Conservation (phyloP, 306 rosid species). For the Glycyrrhiza uralensis region DNA sequence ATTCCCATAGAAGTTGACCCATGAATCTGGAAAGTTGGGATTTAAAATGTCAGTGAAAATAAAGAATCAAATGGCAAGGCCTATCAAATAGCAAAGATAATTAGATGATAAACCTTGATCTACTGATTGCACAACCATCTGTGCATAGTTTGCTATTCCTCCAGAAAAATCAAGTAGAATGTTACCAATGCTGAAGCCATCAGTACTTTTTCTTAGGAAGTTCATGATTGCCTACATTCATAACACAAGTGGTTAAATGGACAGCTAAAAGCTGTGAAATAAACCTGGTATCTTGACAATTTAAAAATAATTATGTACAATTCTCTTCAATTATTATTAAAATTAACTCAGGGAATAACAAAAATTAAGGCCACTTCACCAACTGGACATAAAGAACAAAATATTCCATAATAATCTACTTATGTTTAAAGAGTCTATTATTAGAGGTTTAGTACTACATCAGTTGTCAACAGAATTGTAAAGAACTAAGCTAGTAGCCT, state of each 20-base stretch:
- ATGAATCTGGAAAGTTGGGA: conserved; percentile 61
- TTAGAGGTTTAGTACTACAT: not conserved
- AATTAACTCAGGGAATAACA: not conserved
- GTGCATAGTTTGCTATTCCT: conserved; percentile 62
- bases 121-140: conserved; percentile 82
- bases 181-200: conserved; percentile 88
- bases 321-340: not conserved
- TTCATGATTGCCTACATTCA: conserved; percentile 40
- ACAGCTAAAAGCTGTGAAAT: not conserved
- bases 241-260: conserved; percentile 15
- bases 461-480: not conserved
- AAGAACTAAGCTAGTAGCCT: not conserved
- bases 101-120: conserved; percentile 69
- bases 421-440: not conserved
- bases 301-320: not conserved
- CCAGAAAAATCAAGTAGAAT: conserved; percentile 81
- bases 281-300: not conserved
- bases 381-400: not conserved
- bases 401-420: not conserved
- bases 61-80: conserved; percentile 10
- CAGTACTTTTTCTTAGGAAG: conserved; percentile 63
- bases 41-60: conserved; percentile 22
- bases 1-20: conserved; percentile 93
- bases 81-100: conserved; percentile 10
- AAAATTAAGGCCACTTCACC: not conserved